Percentiles rank a stretch among this genome's conserved stretches.
Conservation (phyloP, 1,284 basidiomycete species). For the Grifola frondosa region DNA sequence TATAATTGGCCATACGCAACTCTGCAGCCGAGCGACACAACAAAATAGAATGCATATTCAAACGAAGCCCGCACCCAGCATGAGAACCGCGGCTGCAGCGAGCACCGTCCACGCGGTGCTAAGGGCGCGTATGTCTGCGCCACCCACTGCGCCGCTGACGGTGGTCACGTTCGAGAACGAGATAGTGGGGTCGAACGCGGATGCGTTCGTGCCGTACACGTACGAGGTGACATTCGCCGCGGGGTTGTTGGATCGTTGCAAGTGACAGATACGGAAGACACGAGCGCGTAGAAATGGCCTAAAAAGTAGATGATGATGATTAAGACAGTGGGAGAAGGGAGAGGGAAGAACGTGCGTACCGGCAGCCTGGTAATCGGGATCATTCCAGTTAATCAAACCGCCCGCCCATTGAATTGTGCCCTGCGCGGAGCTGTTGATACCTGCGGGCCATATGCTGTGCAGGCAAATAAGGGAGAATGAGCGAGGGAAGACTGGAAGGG, state of each 20-base stretch:
- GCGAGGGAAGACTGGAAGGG: neutral
- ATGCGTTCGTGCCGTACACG: conserved; percentile 56
- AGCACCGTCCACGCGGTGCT: conserved; percentile 13
- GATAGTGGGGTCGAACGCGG: conserved; percentile 49
- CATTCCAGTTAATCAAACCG: conserved; percentile 75
- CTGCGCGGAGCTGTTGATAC: conserved; percentile 53
- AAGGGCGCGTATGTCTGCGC: conserved; percentile 2
- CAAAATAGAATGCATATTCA: no score
- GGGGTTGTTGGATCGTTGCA: conserved; percentile 42
- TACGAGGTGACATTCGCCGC: conserved; percentile 55
- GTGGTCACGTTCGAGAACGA: conserved; percentile 55
- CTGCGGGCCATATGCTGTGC: conserved; percentile 75
- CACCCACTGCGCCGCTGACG: conserved; percentile 24
- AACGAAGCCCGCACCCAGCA: conserved; percentile 18
- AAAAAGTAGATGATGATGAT: neutral
- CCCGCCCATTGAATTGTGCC: conserved; percentile 80
- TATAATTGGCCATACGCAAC: no score
- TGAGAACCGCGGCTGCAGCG: conserved; percentile 10
- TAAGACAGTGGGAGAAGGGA: conserved; percentile 2
- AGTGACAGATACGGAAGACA: conserved; percentile 63
- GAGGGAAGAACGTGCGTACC: conserved; percentile 34
- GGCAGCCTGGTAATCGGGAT: conserved; percentile 69
- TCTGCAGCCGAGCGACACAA: no score
- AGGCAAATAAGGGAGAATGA: conserved; percentile 2
- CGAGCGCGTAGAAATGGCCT: conserved; percentile 61